Conservation (phyloP, 2,329 filamentous ascomycete species). For the Neofusicoccum cordaticola region DNA sequence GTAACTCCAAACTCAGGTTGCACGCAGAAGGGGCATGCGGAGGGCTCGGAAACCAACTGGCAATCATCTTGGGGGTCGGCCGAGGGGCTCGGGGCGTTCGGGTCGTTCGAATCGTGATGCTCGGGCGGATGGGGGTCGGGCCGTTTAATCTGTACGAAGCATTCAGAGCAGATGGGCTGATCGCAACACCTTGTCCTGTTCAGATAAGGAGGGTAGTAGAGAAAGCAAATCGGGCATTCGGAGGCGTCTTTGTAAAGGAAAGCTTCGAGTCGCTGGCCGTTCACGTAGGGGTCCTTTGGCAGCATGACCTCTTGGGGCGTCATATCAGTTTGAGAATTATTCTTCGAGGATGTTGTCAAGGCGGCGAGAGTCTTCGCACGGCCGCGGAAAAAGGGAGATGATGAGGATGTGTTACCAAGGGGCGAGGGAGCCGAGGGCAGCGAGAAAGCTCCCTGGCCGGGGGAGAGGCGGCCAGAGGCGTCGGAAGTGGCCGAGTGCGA, state of each 20-base stretch:
- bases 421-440: constrained; percentile 58
- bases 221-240: constrained; percentile 95
- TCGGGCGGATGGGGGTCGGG: constrained; percentile 88
- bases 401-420: constrained; percentile 44
- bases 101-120: constrained; percentile 53
- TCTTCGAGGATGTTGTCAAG: constrained; percentile 72
- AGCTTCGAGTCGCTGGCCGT: constrained; percentile 90
- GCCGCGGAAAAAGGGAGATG: constrained; percentile 65
- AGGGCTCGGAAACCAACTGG: constrained; percentile 83
- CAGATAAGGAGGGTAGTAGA: constrained; percentile 91
- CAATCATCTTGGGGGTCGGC: constrained; percentile 51
- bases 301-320: constrained; percentile 74
- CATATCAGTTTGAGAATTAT: constrained; percentile 69
- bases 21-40: constrained; percentile 91
- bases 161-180: constrained; percentile 95
- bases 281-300: constrained; percentile 80
- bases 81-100: constrained; percentile 36
- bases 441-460: constrained; percentile 61
- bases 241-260: constrained; percentile 86
- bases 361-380: constrained; percentile 87
- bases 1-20: constrained; percentile 96
- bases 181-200: constrained; percentile 95
- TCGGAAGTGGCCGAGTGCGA: constrained; percentile 80
- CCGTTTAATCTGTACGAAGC: constrained; percentile 97
- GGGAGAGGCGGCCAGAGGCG: constrained; percentile 55